Evolutionary conservation across 2,329 filamentous ascomycete species (phyloP).

Genomic region (Trichoderma koningiopsis): DNA sequence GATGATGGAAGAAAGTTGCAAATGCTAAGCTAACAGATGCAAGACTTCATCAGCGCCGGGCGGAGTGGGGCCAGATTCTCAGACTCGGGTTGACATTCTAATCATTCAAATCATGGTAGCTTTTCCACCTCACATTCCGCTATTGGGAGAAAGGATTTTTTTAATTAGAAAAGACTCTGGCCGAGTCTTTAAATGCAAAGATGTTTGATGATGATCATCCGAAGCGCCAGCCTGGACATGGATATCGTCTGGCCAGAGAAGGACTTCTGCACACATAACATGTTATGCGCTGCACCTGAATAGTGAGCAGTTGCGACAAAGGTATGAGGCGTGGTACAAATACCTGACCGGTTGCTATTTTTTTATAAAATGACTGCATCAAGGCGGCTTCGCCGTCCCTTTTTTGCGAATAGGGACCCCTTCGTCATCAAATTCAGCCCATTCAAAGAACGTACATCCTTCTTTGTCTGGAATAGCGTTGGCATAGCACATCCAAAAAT

Average conservation of each 20-base stretch:
- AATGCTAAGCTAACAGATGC: neutral
- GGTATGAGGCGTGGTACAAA: neutral
- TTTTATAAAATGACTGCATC: constrained; percentile 40
- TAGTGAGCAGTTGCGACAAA: neutral
- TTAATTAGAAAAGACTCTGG: neutral
- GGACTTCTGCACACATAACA: neutral
- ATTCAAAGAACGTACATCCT: constrained; percentile 77
- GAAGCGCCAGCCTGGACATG: neutral
- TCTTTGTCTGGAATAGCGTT: constrained; percentile 69
- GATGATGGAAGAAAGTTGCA: neutral
- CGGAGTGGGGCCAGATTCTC: neutral
- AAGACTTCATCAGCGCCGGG: neutral
- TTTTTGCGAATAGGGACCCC: constrained; percentile 63
- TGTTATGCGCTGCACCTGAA: neutral
- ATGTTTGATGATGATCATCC: neutral
- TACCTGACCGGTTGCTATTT: neutral
- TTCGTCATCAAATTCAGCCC: constrained; percentile 85
- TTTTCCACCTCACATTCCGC: neutral
- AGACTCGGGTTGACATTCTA: neutral
- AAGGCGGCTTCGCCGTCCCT: constrained; percentile 51
- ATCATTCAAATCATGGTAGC: neutral
- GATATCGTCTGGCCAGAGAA: no score
- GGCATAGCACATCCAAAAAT: constrained; percentile 94
- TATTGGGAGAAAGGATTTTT: no score
- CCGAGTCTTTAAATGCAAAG: neutral